These are phyloP conservation scores for Aspergillus sp. DNA, from an alignment of 2,329 filamentous ascomycete genomes.

Conservation along the genomic window DNA sequence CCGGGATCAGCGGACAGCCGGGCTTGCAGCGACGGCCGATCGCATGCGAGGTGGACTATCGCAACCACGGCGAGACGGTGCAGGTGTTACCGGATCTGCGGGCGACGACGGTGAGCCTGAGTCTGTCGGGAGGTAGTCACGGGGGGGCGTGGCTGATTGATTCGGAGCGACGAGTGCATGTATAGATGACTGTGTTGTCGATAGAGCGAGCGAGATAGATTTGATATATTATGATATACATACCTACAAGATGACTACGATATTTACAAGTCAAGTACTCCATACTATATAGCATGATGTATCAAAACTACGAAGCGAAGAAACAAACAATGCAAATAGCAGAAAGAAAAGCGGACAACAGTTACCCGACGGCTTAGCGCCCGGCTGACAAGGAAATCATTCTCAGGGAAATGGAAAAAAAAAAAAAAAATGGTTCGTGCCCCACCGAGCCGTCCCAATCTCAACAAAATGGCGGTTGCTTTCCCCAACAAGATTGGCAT, in stretches of 20 bases:
- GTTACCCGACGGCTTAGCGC: no score
- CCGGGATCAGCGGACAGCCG: constrained; percentile 12
- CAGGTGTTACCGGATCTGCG: constrained; percentile 69
- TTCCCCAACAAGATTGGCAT: background rate
- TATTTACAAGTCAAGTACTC: no score
- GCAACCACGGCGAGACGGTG: constrained; percentile 74
- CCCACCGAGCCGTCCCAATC: background rate
- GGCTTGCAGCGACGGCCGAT: constrained; percentile 36
- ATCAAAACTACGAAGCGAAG: no score
- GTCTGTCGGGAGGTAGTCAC: constrained; percentile 58
- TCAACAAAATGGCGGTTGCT: background rate
- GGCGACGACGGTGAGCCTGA: constrained; percentile 71
- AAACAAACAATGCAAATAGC: no score
- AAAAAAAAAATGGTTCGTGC: background rate
- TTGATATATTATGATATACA: no score
- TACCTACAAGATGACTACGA: no score
- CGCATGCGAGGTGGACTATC: constrained; percentile 75
- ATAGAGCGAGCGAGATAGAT: background rate
- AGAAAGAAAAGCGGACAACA: background rate
- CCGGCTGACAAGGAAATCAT: no score
- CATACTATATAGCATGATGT: no score
- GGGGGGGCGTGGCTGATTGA: constrained; percentile 65
- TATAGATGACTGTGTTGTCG: background rate
- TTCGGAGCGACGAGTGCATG: constrained; percentile 47
- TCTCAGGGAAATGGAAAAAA: no score